Conservation (phyloP, 768 basidiomycete genomes). For the Coprinellus aureogranulatus region DNA sequence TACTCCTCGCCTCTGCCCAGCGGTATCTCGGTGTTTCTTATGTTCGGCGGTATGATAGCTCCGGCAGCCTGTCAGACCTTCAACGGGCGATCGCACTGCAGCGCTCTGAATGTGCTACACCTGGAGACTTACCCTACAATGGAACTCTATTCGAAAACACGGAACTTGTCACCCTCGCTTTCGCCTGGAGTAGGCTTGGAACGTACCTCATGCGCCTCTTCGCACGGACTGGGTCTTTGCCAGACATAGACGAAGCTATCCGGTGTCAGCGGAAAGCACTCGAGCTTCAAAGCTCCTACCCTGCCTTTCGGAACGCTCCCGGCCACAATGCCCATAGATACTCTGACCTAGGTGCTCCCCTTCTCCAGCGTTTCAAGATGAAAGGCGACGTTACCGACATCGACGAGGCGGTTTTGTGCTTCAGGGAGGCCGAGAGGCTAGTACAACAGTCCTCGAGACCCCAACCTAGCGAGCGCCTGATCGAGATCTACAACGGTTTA, state of each 20-base stretch:
- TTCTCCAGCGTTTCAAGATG: too few species aligned
- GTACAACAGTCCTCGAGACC: neutral
- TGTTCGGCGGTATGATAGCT: neutral
- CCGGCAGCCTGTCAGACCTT: neutral
- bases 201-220: conserved; percentile 19
- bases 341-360: too few species aligned
- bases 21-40: neutral
- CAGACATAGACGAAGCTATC: conserved; percentile 15
- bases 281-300: neutral
- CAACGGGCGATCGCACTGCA: neutral
- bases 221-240: conserved; percentile 11
- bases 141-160: too few species aligned
- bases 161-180: too few species aligned
- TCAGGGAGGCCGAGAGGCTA: neutral
- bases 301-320: neutral
- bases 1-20: neutral
- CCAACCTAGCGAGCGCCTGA: too few species aligned
- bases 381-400: too few species aligned
- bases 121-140: too few species aligned
- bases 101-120: neutral
- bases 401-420: neutral
- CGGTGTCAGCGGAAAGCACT: neutral
- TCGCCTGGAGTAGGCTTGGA: conserved; percentile 12
- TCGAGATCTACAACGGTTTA: conserved; percentile 14
- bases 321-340: neutral